These are phyloP conservation scores for Suillus sp. DNA, from an alignment of 768 basidiomycete genomes.

Conservation along the genomic window DNA sequence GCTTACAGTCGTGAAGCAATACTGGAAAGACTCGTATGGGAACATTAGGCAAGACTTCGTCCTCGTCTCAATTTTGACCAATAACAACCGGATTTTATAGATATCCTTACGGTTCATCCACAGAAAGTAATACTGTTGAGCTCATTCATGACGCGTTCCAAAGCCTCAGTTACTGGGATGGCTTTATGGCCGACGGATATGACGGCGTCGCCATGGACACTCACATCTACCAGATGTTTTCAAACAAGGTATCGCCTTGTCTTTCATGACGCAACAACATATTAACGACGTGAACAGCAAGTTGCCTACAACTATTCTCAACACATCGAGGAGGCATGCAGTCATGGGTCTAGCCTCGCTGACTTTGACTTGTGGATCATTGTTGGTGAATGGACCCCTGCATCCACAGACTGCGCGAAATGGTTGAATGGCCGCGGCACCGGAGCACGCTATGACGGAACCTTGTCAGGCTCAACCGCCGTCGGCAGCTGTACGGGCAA, in stretches of 20 bases:
- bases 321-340: constrained; percentile 52
- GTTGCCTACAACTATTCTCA: constrained; percentile 12
- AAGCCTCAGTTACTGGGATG: constrained; percentile 42
- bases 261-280: neutral
- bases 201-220: constrained; percentile 51
- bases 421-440: constrained; percentile 81
- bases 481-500: constrained; percentile 48
- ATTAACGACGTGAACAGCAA: constrained; percentile 2
- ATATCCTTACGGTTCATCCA: constrained; percentile 10
- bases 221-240: constrained; percentile 81
- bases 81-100: constrained; percentile 15
- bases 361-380: constrained; percentile 70
- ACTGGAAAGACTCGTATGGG: constrained; percentile 61
- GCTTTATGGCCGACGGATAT: constrained; percentile 48
- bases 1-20: constrained; percentile 48
- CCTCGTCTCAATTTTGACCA: constrained; percentile 39
- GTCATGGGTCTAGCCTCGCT: constrained; percentile 45
- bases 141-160: constrained; percentile 8
- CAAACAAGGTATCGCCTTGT: constrained; percentile 36
- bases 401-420: constrained; percentile 71
- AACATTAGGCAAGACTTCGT: constrained; percentile 46
- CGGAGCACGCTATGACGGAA: constrained; percentile 72
- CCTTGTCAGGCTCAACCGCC: constrained; percentile 22
- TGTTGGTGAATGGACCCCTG: constrained; percentile 79
- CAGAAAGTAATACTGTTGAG: constrained; percentile 13